Percentiles rank a stretch among this genome's conserved stretches.
Conservation (phyloP, 1,284 basidiomycete genomes). For the Psilocybe mexicana region DNA sequence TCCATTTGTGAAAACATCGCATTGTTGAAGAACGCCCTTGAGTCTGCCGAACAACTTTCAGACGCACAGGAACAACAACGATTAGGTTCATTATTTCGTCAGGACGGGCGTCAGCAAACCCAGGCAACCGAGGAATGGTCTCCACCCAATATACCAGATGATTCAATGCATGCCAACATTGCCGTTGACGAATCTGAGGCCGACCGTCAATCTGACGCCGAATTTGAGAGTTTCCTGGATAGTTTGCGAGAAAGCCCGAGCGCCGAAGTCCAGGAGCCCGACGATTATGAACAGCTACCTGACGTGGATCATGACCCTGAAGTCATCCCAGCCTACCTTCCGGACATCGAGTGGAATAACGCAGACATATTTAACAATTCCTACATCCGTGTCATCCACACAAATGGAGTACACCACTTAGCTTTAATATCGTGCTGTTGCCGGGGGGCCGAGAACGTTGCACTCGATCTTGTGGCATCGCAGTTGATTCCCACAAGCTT, state of each 20-base stretch:
- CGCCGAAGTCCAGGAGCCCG: neutral
- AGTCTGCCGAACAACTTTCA: neutral
- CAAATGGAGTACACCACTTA: conserved; percentile 15
- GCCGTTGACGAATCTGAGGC: too few species aligned
- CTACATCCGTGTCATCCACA: conserved; percentile 11
- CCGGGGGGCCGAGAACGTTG: neutral
- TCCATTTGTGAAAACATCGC: neutral
- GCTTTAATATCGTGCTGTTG: conserved; percentile 6
- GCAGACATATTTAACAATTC: neutral
- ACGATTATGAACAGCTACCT: neutral
- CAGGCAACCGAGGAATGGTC: too few species aligned
- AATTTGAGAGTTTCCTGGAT: neutral
- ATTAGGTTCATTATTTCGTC: neutral
- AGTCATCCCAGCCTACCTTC: neutral
- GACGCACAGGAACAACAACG: neutral
- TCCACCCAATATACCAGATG: too few species aligned
- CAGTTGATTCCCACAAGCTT: conserved; percentile 11
- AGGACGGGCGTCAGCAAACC: too few species aligned
- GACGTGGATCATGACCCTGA: neutral
- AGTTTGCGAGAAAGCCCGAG: neutral
- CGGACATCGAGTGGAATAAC: too few species aligned
- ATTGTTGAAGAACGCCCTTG: neutral
- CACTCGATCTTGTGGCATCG: neutral
- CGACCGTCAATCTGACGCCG: neutral
- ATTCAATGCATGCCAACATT: too few species aligned